Percentiles rank a stretch among this genome's conserved stretches.
Conservation (phyloP, 148 eudicot genomes). For the Silene conica region DNA sequence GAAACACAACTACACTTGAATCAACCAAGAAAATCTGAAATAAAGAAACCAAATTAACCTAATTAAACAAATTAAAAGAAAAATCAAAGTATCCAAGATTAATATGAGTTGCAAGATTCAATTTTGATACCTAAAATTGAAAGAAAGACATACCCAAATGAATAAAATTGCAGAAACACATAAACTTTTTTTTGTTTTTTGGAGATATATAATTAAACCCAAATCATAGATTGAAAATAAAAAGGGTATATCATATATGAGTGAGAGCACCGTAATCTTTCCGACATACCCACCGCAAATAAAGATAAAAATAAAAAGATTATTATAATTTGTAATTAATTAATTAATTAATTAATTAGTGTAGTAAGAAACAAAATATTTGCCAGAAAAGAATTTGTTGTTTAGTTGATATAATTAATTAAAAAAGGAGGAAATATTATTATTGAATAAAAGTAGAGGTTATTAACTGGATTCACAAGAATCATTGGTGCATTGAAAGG, state of each 20-base stretch:
- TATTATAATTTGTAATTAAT: neutral
- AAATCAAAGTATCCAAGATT: neutral
- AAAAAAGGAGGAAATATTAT: neutral
- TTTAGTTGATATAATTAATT: neutral
- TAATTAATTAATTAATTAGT: neutral
- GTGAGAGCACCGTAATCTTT: slow-evolving; percentile 13
- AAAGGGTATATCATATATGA: neutral
- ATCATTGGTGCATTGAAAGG: slow-evolving; percentile 24
- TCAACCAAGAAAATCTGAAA: neutral
- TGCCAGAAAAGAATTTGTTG: slow-evolving; percentile 18
- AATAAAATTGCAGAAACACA: slow-evolving; percentile 9
- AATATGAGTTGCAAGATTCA: neutral
- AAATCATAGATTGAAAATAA: too few relatives aligned
- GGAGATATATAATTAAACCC: neutral
- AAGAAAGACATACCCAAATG: neutral
- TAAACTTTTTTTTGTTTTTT: neutral
- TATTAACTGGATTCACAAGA: slow-evolving; percentile 35
- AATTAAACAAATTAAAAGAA: too few relatives aligned
- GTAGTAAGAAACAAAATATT: slow-evolving; percentile 21
- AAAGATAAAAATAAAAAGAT: neutral
- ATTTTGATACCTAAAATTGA: neutral
- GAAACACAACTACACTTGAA: neutral
- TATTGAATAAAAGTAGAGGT: neutral
- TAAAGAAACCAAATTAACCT: neutral
- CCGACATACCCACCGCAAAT: slow-evolving; percentile 14